Evolutionary conservation across 495 filamentous ascomycete species (phyloP).

Genomic region (Cercophora sp.): DNA sequence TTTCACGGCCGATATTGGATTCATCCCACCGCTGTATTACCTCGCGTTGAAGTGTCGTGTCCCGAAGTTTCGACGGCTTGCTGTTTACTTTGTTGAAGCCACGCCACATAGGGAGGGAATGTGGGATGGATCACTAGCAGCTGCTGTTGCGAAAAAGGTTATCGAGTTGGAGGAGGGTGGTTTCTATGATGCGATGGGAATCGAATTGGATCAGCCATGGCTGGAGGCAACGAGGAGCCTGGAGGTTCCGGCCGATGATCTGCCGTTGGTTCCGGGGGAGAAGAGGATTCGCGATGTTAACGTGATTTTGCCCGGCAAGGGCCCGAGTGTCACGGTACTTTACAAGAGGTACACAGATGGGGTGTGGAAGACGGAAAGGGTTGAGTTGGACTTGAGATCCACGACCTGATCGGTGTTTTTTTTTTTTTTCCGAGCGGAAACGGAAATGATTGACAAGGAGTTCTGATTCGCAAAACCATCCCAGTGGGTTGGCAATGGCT

Average conservation of each 20-base stretch:
- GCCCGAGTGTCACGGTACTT: too few species aligned
- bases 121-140: slow-evolving; percentile 36
- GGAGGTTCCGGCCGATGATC: not conserved
- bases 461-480: too few species aligned
- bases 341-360: too few species aligned
- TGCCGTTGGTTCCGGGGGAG: not conserved
- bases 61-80: slow-evolving; percentile 39
- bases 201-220: not conserved
- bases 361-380: too few species aligned
- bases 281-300: slow-evolving; percentile 19
- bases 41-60: slow-evolving; percentile 55
- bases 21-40: slow-evolving; percentile 50
- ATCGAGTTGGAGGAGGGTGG: slow-evolving; percentile 38
- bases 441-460: too few species aligned
- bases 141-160: slow-evolving; percentile 27
- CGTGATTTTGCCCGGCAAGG: too few species aligned
- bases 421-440: too few species aligned
- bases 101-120: slow-evolving; percentile 50
- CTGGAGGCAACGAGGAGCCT: not conserved
- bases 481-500: too few species aligned
- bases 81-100: slow-evolving; percentile 36
- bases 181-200: not conserved
- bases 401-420: too few species aligned
- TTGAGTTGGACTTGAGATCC: too few species aligned
- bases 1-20: slow-evolving; percentile 45